Evolutionary conservation across 1,139 yeast genomes (phyloP).

Genomic region (Yamadazyma atlantica): DNA sequence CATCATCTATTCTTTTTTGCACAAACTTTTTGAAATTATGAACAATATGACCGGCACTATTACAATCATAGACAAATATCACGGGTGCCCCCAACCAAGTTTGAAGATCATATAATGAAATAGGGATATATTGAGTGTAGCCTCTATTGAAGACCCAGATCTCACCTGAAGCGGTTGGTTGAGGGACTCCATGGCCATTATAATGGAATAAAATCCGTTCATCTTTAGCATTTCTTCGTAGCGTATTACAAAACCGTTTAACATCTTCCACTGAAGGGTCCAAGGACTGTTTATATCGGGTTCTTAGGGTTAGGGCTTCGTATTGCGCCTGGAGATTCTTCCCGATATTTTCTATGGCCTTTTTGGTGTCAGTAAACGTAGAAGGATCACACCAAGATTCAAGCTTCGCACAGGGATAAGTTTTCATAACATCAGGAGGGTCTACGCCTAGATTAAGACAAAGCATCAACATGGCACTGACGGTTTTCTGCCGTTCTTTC

Average conservation of each 20-base stretch:
- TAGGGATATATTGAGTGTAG: slow-evolving; percentile 96
- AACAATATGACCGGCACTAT: slow-evolving; percentile 92
- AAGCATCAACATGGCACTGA: slow-evolving; percentile 88
- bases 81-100: slow-evolving; percentile 99
- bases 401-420: slow-evolving; percentile 88
- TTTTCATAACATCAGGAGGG: slow-evolving; percentile 93
- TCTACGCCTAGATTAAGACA: slow-evolving; percentile 94
- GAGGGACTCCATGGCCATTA: slow-evolving; percentile 98
- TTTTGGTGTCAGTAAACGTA: slow-evolving; percentile 79
- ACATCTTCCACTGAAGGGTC: slow-evolving; percentile 98
- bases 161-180: slow-evolving; percentile 96
- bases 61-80: slow-evolving; percentile 91
- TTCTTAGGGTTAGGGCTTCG: slow-evolving; percentile 82
- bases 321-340: slow-evolving; percentile 84
- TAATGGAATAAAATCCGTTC: slow-evolving; percentile 89
- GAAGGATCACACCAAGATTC: slow-evolving; percentile 96
- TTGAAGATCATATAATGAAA: slow-evolving; percentile 86
- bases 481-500: slow-evolving; percentile 89
- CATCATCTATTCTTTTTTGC: slow-evolving; percentile 87
- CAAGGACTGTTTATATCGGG: slow-evolving; percentile 84
- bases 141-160: slow-evolving; percentile 98
- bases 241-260: slow-evolving; percentile 84
- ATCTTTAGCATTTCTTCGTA: slow-evolving; percentile 88
- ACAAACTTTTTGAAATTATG: slow-evolving; percentile 88
- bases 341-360: slow-evolving; percentile 90